Conservation (phyloP, 306 rosid species). For the Senna siamea region DNA sequence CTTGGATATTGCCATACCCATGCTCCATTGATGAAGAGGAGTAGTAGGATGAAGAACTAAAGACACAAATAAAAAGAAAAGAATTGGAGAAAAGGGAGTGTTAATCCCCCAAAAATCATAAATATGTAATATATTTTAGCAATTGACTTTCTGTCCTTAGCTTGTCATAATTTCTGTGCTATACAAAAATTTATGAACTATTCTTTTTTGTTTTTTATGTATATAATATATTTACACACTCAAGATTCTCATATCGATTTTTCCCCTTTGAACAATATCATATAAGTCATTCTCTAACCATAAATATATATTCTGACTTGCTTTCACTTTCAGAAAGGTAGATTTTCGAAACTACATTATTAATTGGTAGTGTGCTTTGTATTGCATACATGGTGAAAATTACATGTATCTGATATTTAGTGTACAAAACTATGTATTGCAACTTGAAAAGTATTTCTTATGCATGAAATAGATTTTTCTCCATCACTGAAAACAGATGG, state of each 20-base stretch:
- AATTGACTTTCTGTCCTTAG: background rate
- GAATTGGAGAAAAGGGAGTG: background rate
- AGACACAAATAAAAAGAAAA: background rate
- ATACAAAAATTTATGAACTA: slow-evolving; percentile 5
- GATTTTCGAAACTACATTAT: background rate
- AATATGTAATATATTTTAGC: background rate
- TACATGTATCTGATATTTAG: background rate
- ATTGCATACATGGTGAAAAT: slow-evolving; percentile 7
- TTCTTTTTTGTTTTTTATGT: background rate
- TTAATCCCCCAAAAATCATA: too few species aligned
- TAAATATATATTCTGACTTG: background rate
- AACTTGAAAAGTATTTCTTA: slow-evolving; percentile 1
- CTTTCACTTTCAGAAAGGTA: background rate
- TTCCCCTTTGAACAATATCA: background rate
- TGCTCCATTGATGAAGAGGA: background rate
- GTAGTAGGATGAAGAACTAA: background rate
- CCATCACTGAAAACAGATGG: background rate
- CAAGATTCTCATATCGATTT: background rate
- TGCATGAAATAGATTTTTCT: slow-evolving; percentile 4
- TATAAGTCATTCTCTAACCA: background rate
- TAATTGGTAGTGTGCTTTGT: background rate
- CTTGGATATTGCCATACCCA: background rate
- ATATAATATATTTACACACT: background rate
- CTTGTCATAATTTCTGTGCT: background rate
- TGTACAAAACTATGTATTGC: background rate